These are phyloP conservation scores for Smithsoniella earleae DNA, from an alignment of 163 green algal genomes.

Conservation along the genomic window DNA sequence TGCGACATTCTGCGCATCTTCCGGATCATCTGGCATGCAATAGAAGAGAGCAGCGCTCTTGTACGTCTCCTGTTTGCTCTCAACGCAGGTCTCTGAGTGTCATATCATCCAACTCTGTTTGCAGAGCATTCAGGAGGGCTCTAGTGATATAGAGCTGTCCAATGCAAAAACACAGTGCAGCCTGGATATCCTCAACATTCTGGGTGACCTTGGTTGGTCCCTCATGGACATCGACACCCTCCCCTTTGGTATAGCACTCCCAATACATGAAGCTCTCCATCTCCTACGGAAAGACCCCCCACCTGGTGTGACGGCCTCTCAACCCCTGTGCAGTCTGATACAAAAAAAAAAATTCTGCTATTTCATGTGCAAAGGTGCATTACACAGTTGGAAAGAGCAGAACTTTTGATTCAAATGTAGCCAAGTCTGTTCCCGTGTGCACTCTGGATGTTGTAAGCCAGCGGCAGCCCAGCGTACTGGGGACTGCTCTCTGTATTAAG, in stretches of 20 bases:
- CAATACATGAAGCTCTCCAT: slow-evolving; percentile 58
- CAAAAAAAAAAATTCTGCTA: neutral
- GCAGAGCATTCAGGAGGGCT: neutral
- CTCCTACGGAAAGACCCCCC: slow-evolving; percentile 50
- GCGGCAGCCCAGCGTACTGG: too few species aligned
- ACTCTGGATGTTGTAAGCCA: too few species aligned
- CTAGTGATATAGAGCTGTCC: neutral
- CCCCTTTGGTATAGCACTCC: slow-evolving; percentile 61
- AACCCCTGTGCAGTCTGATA: neutral
- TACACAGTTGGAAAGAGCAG: too few species aligned
- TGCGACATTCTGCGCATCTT: slow-evolving; percentile 14
- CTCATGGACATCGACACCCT: slow-evolving; percentile 54
- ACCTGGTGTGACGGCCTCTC: slow-evolving; percentile 33
- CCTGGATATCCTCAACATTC: slow-evolving; percentile 37
- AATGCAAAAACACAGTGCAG: slow-evolving; percentile 27
- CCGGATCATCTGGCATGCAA: neutral
- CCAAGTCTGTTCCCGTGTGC: too few species aligned
- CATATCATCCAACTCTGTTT: neutral
- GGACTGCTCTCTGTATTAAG: too few species aligned
- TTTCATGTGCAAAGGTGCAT: too few species aligned
- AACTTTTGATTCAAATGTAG: too few species aligned
- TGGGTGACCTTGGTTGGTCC: slow-evolving; percentile 52
- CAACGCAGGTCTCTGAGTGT: neutral
- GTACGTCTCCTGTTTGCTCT: neutral
- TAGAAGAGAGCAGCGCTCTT: neutral